Evolutionary conservation across 345 rosid genomes (phyloP), one percentile per base, ranked within the genome.

Genomic region (Litchi chinensis): DNA sequence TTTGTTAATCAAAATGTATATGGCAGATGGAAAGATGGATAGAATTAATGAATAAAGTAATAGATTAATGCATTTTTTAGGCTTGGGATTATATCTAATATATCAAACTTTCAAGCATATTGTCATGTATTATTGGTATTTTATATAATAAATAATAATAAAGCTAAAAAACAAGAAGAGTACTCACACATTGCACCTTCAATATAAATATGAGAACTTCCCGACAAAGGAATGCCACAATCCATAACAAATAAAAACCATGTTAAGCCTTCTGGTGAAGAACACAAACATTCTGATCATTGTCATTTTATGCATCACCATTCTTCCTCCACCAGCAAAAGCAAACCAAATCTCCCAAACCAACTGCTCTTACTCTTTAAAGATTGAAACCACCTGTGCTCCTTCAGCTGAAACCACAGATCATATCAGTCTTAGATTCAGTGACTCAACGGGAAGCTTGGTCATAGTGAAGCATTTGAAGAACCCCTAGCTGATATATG

Each of bases 401-500:
- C 57, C 65, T 46, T 77, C 84, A 32, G 84, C 75, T 24, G 77
- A 67, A 57, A 67, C 78, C 37, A 68, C 54, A n/a, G 74, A 82
- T 44, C 76, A 65, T 9, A 70, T 65, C 3, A 65, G 85, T 66
- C 37, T 37, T 15, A 56, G 74, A 64, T 75, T 78, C 64, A 68
- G 74, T 3, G 82, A 78, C 63, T 75, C 74, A 13, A 26, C 16
- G 18, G 52, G 64, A 26, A 70, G 77, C 63, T 41, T 68, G 16
- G 74, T 77, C 62, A n/a, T 77, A 54, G 68, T 63, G 67, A 77
- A 77, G 72, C 79, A 72, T 70, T 50, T 76, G 21, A 71, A 65
- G 67, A 28, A 65, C 15, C 76, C 79, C 59, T 74, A 66, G 54
- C 37, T 71, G 83, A 0, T 71, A 7, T n/a, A 52, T 54, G 67